phyloP scores from a whole-genome alignment of 345 rosid genomes.

The Lepidium africanum region DNA sequence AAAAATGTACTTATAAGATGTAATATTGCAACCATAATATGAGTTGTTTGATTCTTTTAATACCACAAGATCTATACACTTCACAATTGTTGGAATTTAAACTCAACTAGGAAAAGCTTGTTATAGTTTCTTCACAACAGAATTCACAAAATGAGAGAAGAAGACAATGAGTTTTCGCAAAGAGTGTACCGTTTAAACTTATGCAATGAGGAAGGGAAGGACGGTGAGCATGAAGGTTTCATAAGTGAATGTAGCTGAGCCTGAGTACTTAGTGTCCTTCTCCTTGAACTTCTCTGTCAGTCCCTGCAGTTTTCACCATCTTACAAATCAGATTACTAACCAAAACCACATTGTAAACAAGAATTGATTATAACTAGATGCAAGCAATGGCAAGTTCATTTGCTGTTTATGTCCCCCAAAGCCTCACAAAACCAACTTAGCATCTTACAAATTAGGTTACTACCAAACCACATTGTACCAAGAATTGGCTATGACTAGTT shows the following conservation, averaged over 20 bases:
- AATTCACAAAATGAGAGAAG: not conserved
- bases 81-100: not conserved
- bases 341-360: constrained; percentile 3
- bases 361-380: not conserved
- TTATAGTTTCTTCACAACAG: not conserved
- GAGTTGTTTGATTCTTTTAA: constrained; percentile 16
- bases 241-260: constrained; percentile 74
- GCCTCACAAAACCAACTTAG: not conserved
- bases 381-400: not conserved
- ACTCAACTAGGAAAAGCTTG: not conserved
- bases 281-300: constrained; percentile 89
- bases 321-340: not conserved
- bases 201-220: constrained; percentile 81
- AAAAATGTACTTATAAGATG: not conserved
- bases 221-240: constrained; percentile 84
- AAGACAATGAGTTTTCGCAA: not conserved
- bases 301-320: constrained; percentile 45
- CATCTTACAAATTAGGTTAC: not conserved
- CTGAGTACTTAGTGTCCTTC: constrained; percentile 55
- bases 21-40: constrained; percentile 20
- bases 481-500: not conserved
- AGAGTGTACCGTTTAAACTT: constrained; percentile 1
- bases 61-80: constrained; percentile 13
- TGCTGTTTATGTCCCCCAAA: not conserved
- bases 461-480: not conserved